phyloP scores from a whole-genome alignment of 1,139 yeast species.

The Scheffersomyces titani region DNA sequence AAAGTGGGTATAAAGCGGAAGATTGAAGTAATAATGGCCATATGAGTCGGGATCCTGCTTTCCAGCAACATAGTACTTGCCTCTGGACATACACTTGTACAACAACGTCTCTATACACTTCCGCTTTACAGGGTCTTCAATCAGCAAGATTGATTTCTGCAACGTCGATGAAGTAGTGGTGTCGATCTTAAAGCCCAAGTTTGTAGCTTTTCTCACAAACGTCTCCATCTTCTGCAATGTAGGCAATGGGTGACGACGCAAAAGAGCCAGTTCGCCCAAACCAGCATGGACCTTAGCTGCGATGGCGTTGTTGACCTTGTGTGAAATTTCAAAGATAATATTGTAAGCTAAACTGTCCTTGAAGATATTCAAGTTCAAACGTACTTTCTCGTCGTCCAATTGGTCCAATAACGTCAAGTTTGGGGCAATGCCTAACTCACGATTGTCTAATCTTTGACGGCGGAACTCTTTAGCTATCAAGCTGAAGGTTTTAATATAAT shows the following conservation, averaged over 20 bases:
- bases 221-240: conserved; percentile 79
- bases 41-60: conserved; percentile 78
- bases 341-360: conserved; percentile 59
- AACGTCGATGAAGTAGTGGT: conserved; percentile 73
- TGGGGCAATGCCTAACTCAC: conserved; percentile 51
- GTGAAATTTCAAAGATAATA: conserved; percentile 72
- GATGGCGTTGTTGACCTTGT: conserved; percentile 81
- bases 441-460: conserved; percentile 64
- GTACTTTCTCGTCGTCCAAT: conserved; percentile 81
- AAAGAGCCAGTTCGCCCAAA: conserved; percentile 76
- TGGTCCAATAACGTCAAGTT: conserved; percentile 72
- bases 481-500: conserved; percentile 64
- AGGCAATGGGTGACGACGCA: conserved; percentile 88
- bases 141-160: conserved; percentile 66
- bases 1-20: conserved; percentile 90
- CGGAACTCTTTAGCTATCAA: conserved; percentile 72
- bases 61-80: conserved; percentile 87
- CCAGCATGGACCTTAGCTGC: conserved; percentile 79
- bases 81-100: conserved; percentile 80
- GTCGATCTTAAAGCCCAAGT: conserved; percentile 70
- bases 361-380: conserved; percentile 72
- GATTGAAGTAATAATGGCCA: conserved; percentile 77
- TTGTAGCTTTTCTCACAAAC: conserved; percentile 67
- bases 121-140: conserved; percentile 65
- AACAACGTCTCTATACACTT: conserved; percentile 78